Base-by-base conservation (phyloP, 2,329 filamentous ascomycete genomes). In the Aspergillus sp. region DNA sequence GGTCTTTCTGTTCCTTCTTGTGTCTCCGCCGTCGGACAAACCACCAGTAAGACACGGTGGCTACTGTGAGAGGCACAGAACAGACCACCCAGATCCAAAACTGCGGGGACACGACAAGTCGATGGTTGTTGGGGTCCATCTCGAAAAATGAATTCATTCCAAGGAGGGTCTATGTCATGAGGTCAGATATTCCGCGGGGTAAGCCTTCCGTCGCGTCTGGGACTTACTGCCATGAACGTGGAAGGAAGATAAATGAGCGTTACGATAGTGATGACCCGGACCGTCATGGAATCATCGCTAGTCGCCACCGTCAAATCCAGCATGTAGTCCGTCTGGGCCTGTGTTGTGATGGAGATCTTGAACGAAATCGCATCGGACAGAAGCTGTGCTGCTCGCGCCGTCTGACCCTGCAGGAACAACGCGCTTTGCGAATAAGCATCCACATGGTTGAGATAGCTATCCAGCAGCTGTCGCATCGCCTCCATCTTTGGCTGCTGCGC, bases 81-180 rank as follows among this genome's bases (percentile, higher is more conserved):
- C 60, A 59, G 3, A 70, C 53, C 6, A 73, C 40, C 34, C 68
- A 75, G 50, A 75, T 75, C 72, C 72, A 75, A 19, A 75, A 63
- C 59, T 69, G 69, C 7, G 65, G 58, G 3, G 69, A 69, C 4
- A 62, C 61, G n/a, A 70, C 54, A 10, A 73, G 64, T 4, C 59
- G 49, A 11, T 57, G 57, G 5, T 59, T 67, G 1, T 64, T 48
- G 10, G 62, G 23, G 31, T 74, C 65, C 54, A 71, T 59, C 19
- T 64, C 64, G 44, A 74, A 75, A 47, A 75, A 64, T 2, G 49
- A 71, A 57, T 74, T 74, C 72, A 74, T 75, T 2, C 72, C 72
- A 49, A 75, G 72, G 42, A 75, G 66, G 1, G 72, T 70, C 69
- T 70, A 25, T 13, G 11, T 14, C 19, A 2, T 20, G 13, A 16